phyloP scores from a whole-genome alignment of 2,329 filamentous ascomycete genomes.

The Diaporthe helianthi region DNA sequence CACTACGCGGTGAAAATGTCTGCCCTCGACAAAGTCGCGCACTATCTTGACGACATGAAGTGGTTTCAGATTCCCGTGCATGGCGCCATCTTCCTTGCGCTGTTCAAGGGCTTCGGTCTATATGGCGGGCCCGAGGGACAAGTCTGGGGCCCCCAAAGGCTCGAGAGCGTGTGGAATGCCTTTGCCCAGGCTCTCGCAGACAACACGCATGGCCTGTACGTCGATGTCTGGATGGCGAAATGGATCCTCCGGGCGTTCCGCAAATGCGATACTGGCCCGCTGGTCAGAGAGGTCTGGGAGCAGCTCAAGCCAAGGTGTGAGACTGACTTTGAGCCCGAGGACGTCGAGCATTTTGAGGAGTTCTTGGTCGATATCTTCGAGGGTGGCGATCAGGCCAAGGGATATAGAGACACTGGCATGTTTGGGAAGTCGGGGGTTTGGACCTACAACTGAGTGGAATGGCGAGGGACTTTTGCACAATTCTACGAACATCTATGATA shows the following conservation, averaged over 20 bases:
- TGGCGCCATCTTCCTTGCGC: slow-evolving; percentile 77
- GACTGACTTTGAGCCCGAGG: slow-evolving; percentile 46
- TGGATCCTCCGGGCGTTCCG: slow-evolving; percentile 70
- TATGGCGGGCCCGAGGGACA: slow-evolving; percentile 72
- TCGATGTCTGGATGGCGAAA: slow-evolving; percentile 67
- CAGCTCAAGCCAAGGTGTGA: slow-evolving; percentile 57
- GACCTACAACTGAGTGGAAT: neutral
- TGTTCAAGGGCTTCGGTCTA: slow-evolving; percentile 81
- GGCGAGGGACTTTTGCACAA: neutral
- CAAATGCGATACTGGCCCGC: slow-evolving; percentile 61
- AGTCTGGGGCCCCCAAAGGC: slow-evolving; percentile 74
- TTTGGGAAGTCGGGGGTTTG: slow-evolving; percentile 19
- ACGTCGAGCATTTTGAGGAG: slow-evolving; percentile 39
- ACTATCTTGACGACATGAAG: slow-evolving; percentile 83
- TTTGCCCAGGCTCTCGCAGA: slow-evolving; percentile 64
- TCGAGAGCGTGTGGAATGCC: slow-evolving; percentile 72
- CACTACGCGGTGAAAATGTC: slow-evolving; percentile 75
- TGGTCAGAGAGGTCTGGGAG: slow-evolving; percentile 62
- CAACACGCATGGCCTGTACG: slow-evolving; percentile 53
- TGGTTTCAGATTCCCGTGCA: slow-evolving; percentile 71
- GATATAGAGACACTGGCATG: slow-evolving; percentile 36
- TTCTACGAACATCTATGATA: slow-evolving; percentile 32
- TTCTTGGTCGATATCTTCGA: slow-evolving; percentile 57
- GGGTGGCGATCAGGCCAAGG: slow-evolving; percentile 47
- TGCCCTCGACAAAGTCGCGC: slow-evolving; percentile 73